These are phyloP conservation scores for Sphaerobolus stellatus DNA, from an alignment of 1,284 basidiomycete species.

Conservation along the genomic window DNA sequence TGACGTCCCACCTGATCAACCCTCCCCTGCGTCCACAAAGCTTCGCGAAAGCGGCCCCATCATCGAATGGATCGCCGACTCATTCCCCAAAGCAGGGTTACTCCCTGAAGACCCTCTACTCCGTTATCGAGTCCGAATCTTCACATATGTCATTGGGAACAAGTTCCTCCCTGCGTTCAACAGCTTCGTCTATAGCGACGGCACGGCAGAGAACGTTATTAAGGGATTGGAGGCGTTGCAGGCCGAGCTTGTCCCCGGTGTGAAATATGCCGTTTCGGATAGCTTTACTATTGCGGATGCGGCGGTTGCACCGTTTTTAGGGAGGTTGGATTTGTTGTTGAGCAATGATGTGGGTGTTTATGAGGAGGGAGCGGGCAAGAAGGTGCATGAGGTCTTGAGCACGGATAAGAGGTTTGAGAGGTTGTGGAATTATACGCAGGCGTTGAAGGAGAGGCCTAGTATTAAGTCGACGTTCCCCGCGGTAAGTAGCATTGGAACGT, in stretches of 20 bases:
- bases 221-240: conserved; percentile 43
- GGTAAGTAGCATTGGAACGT: not conserved
- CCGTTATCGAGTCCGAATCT: conserved; percentile 58
- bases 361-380: conserved; percentile 44
- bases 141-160: conserved; percentile 51
- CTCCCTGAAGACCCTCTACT: conserved; percentile 54
- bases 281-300: conserved; percentile 56
- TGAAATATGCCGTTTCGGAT: conserved; percentile 43
- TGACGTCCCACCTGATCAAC: conserved; percentile 46
- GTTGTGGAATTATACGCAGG: conserved; percentile 42
- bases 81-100: conserved; percentile 45
- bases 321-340: conserved; percentile 39
- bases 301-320: conserved; percentile 50
- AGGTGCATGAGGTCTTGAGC: conserved; percentile 35
- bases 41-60: conserved; percentile 62
- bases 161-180: conserved; percentile 41
- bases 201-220: conserved; percentile 40
- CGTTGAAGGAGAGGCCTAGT: conserved; percentile 45
- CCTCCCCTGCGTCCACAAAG: conserved; percentile 56
- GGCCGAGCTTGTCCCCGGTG: conserved; percentile 38
- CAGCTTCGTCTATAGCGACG: conserved; percentile 40
- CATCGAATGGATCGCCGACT: conserved; percentile 61
- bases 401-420: conserved; percentile 37
- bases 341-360: conserved; percentile 45
- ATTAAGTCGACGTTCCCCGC: conserved; percentile 41